Base-by-base conservation (phyloP, 495 filamentous ascomycete species). In the Copromyces sp. region DNA sequence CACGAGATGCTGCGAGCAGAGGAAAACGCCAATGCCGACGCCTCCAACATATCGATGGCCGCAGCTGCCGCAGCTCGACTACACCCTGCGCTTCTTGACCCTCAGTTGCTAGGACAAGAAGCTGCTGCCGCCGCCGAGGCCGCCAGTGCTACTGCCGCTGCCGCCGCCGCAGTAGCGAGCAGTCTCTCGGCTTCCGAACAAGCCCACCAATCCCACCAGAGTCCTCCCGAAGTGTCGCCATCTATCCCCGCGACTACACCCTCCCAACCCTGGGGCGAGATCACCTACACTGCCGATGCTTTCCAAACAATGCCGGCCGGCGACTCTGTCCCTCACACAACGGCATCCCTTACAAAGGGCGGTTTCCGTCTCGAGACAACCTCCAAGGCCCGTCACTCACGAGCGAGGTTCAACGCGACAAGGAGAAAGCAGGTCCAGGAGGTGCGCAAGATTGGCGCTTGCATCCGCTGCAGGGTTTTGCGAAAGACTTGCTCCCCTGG, bases 401-500 rank as follows among this genome's bases (percentile, higher is more conserved):
- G 93, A 17, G 89, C 90, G 0, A 84, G 89, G 40, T 97, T 95
- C 77, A 86, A 88, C 47, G 85, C 89, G 8, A 83, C 82, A 4
- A 82, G 93, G 70, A 87, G 93, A 68, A 89, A 90, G 76, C 91
- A 97, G 78, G 92, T 97, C 4, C 90, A 93, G 76, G 90, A 91
- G 76, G 89, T 95, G 39, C 87, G 93, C 37, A 93, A 93, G 76
- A 86, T 88, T 37, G 93, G 93, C 29, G 93, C 93, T 16, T 97
- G 93, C 76, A 93, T 94, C 70, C 88, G 93, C 65, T 97, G 93
- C 81, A 87, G 92, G 3, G 94, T 97, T 83, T 83, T 97, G 12
- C 91, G 93, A 77, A 97, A 97, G 81, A 91, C 91, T 2, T 97
- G 93, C 77, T 94, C 92, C 4, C 88, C 88, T 16, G 92, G 91